Base-by-base conservation (phyloP, 768 basidiomycete genomes). In the Russula virescens region DNA sequence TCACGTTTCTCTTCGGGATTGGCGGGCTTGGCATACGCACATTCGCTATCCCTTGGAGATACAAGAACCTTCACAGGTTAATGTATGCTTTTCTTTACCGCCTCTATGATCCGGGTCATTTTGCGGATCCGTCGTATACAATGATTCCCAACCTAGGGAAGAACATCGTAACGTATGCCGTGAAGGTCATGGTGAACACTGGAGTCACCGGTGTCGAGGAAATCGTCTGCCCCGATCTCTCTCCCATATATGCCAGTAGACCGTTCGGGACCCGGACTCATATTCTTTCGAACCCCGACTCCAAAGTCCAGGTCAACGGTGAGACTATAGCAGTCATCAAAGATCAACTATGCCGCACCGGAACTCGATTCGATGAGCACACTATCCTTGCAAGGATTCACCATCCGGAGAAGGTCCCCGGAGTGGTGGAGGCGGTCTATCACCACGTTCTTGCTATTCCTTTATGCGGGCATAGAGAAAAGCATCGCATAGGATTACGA, bases 371-470 rank as follows among this genome's bases (percentile, higher is more conserved):
- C 21, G 26, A 55, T 6, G 55, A 55, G 34, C 3, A 4, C 3
- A 31, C 14, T n/a, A 56, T 56, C 28, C 55, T 56, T 26, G 21
- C n/a, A 8, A 21, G 28, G 55, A 21, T 59, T 59, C 58, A 59
- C 42, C 0, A 43, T 23, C n/a, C 49, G 8, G 14, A 1, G 58
- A 13, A 2, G 25, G 49, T 59, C 25, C 49, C 49, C 51, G 58
- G 58, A 26, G 40, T 59, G 49, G 58, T 59, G 18, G 40, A 31
- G 28, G 58, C 58, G 26, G 49, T 43, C 13, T 38, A 38, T 11
- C 38, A 38, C 13, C 6, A 9, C 5, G 5, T 38, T 2, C 5
- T 38, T 11, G 10, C 5, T 5, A 14, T 38, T 11, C 8, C 38
- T 14, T 14, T 14, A 2, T 38, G 38, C 2, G 38, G 10, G 2